These are phyloP conservation scores for Fimicolochytrium jonesii DNA, from an alignment of 192 early-diverging fungal genomes.

Conservation along the genomic window DNA sequence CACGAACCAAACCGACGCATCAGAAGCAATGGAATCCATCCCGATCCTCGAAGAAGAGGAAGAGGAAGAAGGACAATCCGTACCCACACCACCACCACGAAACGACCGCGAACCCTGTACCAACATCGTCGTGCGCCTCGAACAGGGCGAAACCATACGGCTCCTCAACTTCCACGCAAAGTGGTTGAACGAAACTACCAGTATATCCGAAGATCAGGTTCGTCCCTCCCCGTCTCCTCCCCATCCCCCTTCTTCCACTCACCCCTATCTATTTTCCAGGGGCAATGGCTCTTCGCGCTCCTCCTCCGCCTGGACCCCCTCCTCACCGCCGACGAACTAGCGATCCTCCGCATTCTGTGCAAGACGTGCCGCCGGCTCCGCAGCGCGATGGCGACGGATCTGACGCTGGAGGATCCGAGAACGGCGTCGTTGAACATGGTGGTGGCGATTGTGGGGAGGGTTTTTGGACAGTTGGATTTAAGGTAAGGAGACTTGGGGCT, in stretches of 20 bases:
- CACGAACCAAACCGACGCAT: neutral
- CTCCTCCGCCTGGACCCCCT: conserved; percentile 16
- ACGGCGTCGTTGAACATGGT: conserved; percentile 25
- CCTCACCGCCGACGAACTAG: conserved; percentile 18
- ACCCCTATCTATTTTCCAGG: neutral
- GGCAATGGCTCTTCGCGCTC: conserved; percentile 32
- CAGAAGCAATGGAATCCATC: neutral
- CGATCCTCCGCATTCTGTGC: conserved; percentile 20
- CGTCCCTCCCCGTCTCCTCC: neutral
- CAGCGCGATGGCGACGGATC: neutral
- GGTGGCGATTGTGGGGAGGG: conserved; percentile 12
- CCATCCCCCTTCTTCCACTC: neutral
- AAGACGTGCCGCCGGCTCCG: conserved; percentile 15
- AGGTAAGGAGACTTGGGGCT: no score
- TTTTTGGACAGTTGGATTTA: conserved; percentile 25
- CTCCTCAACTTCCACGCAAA: conserved; percentile 3
- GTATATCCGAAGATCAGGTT: conserved; percentile 14
- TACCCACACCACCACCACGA: neutral
- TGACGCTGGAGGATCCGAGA: conserved; percentile 14
- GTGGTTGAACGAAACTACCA: neutral
- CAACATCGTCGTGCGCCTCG: neutral
- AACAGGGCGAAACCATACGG: conserved; percentile 8
- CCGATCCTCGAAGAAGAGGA: neutral
- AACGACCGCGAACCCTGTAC: neutral
- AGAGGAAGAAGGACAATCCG: neutral